Evolutionary conservation across 345 rosid genomes (phyloP).

Genomic region (Geranium brycei): DNA sequence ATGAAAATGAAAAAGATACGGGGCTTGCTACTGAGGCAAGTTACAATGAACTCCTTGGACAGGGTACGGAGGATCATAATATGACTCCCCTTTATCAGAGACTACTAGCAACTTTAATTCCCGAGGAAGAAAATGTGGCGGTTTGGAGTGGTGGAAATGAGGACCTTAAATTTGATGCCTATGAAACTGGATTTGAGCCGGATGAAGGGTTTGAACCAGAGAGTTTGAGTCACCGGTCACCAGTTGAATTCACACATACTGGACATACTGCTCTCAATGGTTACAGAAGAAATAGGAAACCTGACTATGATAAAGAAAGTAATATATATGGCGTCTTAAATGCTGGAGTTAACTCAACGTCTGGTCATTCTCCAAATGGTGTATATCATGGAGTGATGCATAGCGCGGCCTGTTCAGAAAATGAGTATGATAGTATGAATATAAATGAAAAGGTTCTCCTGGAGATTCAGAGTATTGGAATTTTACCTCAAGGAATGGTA

Average conservation of each 20-base stretch:
- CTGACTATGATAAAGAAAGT: slow-evolving; percentile 42
- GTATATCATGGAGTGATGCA: slow-evolving; percentile 26
- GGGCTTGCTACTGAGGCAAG: slow-evolving; percentile 9
- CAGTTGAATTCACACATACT: slow-evolving; percentile 25
- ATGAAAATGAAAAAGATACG: slow-evolving; percentile 19
- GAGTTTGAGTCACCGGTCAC: slow-evolving; percentile 27
- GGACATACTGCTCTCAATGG: slow-evolving; percentile 30
- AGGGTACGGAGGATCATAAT: slow-evolving; percentile 25
- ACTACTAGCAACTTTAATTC: slow-evolving; percentile 68
- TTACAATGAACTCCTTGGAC: slow-evolving; percentile 20
- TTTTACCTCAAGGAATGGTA: slow-evolving; percentile 68
- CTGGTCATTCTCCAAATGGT: slow-evolving; percentile 30
- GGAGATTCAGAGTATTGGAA: slow-evolving; percentile 79
- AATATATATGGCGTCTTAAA: slow-evolving; percentile 23
- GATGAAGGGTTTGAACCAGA: slow-evolving; percentile 50
- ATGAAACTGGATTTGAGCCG: slow-evolving; percentile 41
- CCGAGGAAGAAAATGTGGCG: slow-evolving; percentile 44
- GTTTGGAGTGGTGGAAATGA: slow-evolving; percentile 25
- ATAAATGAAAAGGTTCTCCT: slow-evolving; percentile 54
- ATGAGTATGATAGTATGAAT: slow-evolving; percentile 45
- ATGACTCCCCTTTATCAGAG: slow-evolving; percentile 56
- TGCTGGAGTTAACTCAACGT: slow-evolving; percentile 30
- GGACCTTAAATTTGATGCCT: slow-evolving; percentile 35
- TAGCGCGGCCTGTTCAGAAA: slow-evolving; percentile 31
- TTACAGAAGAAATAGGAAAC: slow-evolving; percentile 34